These are phyloP conservation scores for Penicillium sp. DNA, from an alignment of 2,329 filamentous ascomycete genomes.

Conservation along the genomic window DNA sequence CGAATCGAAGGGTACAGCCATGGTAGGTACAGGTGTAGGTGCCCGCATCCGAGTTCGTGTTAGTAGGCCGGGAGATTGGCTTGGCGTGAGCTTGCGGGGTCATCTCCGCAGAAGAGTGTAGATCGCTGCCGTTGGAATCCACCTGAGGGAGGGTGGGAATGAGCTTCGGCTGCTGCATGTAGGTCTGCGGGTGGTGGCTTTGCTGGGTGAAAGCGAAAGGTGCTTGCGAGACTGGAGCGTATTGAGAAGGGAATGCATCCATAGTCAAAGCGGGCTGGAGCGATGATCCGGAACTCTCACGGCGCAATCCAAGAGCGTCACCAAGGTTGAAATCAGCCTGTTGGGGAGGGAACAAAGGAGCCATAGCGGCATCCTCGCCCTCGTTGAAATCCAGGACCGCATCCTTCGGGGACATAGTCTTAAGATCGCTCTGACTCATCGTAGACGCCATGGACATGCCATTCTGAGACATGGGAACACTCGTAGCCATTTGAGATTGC, in stretches of 20 bases:
- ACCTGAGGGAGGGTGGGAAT: slow-evolving; percentile 60
- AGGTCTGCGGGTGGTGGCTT: slow-evolving; percentile 30
- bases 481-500: slow-evolving; percentile 44
- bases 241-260: slow-evolving; percentile 43
- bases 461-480: slow-evolving; percentile 32
- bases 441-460: slow-evolving; percentile 33
- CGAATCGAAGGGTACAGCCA: slow-evolving; percentile 83
- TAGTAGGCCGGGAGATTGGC: slow-evolving; percentile 56
- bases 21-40: slow-evolving; percentile 97
- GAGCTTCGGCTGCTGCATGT: slow-evolving; percentile 54
- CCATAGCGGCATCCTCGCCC: slow-evolving; percentile 64
- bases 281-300: slow-evolving; percentile 36
- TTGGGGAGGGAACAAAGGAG: slow-evolving; percentile 67
- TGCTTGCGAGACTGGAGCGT: slow-evolving; percentile 44
- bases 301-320: slow-evolving; percentile 38
- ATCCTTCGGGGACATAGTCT: slow-evolving; percentile 94
- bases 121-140: slow-evolving; percentile 61
- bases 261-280: slow-evolving; percentile 41
- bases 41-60: slow-evolving; percentile 72
- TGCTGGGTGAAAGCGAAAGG: slow-evolving; percentile 49
- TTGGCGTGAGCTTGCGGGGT: slow-evolving; percentile 35
- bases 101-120: slow-evolving; percentile 31
- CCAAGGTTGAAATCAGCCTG: slow-evolving; percentile 54
- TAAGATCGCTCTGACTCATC: slow-evolving; percentile 50
- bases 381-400: slow-evolving; percentile 84